A percentile compares a stretch with the other conserved stretches of the same genome.
These are phyloP conservation scores for Chalciporus sphaerocephalus DNA, from an alignment of 768 basidiomycete genomes.

Conservation along the genomic window DNA sequence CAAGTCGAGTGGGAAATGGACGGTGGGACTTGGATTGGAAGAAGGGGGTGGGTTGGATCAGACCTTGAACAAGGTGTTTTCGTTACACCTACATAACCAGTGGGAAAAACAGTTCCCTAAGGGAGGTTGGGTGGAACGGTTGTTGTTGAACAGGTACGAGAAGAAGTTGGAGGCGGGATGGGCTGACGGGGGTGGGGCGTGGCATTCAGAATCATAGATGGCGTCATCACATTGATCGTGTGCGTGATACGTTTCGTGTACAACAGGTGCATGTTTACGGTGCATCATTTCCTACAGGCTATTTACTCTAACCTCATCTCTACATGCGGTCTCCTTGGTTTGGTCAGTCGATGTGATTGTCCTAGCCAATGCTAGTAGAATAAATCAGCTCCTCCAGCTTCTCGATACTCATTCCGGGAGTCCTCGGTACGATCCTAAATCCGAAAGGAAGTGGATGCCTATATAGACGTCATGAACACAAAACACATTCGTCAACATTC, in stretches of 20 bases:
- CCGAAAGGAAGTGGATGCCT: not conserved
- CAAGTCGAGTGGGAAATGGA: conserved; percentile 57
- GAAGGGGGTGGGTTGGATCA: conserved; percentile 61
- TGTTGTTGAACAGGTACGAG: conserved; percentile 67
- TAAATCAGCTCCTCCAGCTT: not conserved
- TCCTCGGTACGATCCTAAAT: not conserved
- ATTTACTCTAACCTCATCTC: too few species aligned
- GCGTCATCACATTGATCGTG: not conserved
- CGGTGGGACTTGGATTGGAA: conserved; percentile 55
- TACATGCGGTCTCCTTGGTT: too few species aligned
- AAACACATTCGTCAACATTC: too few species aligned
- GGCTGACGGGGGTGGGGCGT: not conserved
- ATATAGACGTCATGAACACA: not conserved
- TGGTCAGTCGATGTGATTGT: too few species aligned
- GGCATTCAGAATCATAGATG: too few species aligned
- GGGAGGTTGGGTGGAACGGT: conserved; percentile 81
- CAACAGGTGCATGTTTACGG: too few species aligned
- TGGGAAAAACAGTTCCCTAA: conserved; percentile 86
- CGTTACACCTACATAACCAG: conserved; percentile 92
- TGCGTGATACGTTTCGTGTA: not conserved
- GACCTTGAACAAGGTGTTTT: conserved; percentile 69
- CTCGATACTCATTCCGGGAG: not conserved
- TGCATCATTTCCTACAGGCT: too few species aligned
- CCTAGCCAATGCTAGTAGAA: not conserved
- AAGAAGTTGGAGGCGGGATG: conserved; percentile 18